Evolutionary conservation across 106 monocot genomes (phyloP).

Genomic region (Dioscorea dumetorum): DNA sequence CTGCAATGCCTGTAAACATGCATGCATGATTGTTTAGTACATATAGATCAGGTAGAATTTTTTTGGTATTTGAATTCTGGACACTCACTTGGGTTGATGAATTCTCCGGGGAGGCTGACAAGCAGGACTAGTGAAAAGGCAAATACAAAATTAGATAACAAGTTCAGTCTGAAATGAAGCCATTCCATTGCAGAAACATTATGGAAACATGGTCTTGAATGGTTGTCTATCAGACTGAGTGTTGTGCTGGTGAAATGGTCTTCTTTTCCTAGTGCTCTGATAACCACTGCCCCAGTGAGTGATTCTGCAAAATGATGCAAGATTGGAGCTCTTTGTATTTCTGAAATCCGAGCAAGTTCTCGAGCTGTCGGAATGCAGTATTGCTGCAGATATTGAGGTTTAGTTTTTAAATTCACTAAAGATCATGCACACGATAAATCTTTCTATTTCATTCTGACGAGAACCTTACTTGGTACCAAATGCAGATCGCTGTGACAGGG

Average conservation of each 20-base stretch:
- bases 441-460: constrained; percentile 39
- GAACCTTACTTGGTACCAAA: constrained; percentile 69
- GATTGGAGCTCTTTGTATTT: constrained; percentile 55
- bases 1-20: constrained; percentile 50
- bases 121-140: constrained; percentile 79
- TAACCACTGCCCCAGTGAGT: constrained; percentile 15
- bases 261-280: constrained; percentile 70
- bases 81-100: constrained; percentile 82
- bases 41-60: no score
- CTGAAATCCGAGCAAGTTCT: no score
- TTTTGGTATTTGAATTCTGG: no score
- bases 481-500: constrained; percentile 72
- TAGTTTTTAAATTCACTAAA: no score
- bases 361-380: no score
- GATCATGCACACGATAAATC: no score
- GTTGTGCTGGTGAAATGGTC: constrained; percentile 55
- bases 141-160: constrained; percentile 75
- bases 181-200: constrained; percentile 81
- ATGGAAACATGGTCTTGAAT: constrained; percentile 84
- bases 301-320: constrained; percentile 88
- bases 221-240: constrained; percentile 63
- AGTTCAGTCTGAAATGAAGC: constrained; percentile 76
- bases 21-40: no score
- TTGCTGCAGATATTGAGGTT: no score
- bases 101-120: constrained; percentile 77